Evolutionary conservation across 1,139 yeast species (phyloP).

Genomic region (Yamadazyma triangularis): DNA sequence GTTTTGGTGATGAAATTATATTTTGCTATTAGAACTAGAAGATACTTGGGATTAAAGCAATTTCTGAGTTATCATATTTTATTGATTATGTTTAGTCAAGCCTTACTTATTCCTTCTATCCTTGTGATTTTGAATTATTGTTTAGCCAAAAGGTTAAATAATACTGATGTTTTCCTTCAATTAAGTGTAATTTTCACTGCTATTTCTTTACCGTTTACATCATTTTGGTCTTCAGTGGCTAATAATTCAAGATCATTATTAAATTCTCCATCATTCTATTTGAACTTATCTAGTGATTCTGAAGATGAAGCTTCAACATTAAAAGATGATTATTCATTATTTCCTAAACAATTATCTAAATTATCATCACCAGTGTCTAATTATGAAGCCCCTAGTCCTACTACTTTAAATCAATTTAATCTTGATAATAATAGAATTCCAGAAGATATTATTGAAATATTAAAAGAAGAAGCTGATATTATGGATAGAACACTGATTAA

Average conservation of each 20-base stretch:
- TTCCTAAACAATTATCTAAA: slow-evolving; percentile 16
- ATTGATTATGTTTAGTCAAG: slow-evolving; percentile 77
- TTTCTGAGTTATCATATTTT: slow-evolving; percentile 79
- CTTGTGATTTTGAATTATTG: slow-evolving; percentile 53
- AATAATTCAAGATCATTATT: slow-evolving; percentile 26
- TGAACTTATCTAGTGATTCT: slow-evolving; percentile 6
- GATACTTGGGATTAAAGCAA: slow-evolving; percentile 72
- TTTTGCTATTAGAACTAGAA: slow-evolving; percentile 65
- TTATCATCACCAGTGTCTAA: slow-evolving; percentile 4
- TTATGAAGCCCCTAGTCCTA: not conserved
- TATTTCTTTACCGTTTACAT: slow-evolving; percentile 71
- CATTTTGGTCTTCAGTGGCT: slow-evolving; percentile 81
- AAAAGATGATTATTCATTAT: slow-evolving; percentile 13
- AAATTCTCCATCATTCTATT: not conserved
- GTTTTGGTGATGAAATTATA: slow-evolving; percentile 58
- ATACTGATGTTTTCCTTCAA: slow-evolving; percentile 15
- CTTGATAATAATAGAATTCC: slow-evolving; percentile 5
- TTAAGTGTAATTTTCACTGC: slow-evolving; percentile 37
- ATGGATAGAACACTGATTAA: slow-evolving; percentile 1
- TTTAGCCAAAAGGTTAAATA: slow-evolving; percentile 5
- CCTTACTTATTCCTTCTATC: slow-evolving; percentile 73
- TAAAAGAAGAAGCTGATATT: slow-evolving; percentile 6
- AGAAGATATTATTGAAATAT: slow-evolving; percentile 10
- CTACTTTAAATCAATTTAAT: slow-evolving; percentile 1
- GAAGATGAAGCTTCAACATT: slow-evolving; percentile 7